phyloP scores from a whole-genome alignment of 768 basidiomycete genomes.

The Pseudohyphozyma bogoriensis region DNA sequence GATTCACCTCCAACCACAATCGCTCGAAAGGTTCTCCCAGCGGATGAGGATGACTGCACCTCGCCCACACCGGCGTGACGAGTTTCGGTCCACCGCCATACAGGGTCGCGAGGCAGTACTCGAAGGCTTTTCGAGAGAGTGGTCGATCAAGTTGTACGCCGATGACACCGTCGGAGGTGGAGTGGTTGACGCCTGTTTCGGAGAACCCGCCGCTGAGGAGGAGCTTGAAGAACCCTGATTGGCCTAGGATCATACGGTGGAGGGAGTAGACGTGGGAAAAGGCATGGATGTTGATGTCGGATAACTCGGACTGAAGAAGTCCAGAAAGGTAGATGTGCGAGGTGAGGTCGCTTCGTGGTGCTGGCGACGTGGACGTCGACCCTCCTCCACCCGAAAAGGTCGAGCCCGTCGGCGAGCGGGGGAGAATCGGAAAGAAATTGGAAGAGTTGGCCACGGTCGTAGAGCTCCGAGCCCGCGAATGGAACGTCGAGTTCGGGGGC shows the following conservation, averaged over 20 bases:
- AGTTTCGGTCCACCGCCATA: slow-evolving; percentile 78
- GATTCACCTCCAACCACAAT: neutral
- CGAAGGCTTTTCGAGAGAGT: slow-evolving; percentile 1
- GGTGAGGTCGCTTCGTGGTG: neutral
- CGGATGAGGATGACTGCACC: slow-evolving; percentile 49
- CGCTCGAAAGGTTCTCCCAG: slow-evolving; percentile 53
- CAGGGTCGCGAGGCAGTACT: slow-evolving; percentile 60
- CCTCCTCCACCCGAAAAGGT: too few species aligned
- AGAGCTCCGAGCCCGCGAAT: too few species aligned
- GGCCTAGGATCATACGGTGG: slow-evolving; percentile 5
- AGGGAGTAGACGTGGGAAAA: slow-evolving; percentile 2
- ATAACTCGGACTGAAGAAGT: neutral
- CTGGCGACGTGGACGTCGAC: too few species aligned
- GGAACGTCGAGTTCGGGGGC: too few species aligned
- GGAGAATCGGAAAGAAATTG: too few species aligned
- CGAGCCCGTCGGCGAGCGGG: too few species aligned
- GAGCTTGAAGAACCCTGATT: neutral
- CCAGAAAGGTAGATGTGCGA: neutral
- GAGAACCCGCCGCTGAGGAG: slow-evolving; percentile 2
- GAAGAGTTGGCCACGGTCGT: too few species aligned
- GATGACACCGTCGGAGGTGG: neutral
- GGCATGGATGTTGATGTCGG: slow-evolving; percentile 1
- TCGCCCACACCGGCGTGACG: slow-evolving; percentile 53
- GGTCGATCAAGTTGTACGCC: neutral
- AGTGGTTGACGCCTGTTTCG: neutral